phyloP scores from a whole-genome alignment of 2,329 filamentous ascomycete genomes.

The Trichoderma lentiforme region DNA sequence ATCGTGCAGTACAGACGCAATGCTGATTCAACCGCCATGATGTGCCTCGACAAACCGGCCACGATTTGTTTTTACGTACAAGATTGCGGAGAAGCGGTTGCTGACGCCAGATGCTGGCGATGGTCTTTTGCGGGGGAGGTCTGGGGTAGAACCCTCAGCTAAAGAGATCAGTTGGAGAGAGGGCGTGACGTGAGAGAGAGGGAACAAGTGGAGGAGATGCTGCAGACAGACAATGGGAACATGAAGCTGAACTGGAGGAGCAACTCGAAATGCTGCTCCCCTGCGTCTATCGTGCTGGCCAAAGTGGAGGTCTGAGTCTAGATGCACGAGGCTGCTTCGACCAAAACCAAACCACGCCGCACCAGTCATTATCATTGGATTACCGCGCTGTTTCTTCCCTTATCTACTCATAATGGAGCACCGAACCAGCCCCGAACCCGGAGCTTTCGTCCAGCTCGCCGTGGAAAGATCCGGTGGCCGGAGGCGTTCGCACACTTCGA shows the following conservation, averaged over 20 bases:
- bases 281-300: background rate
- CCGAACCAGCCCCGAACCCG: slow-evolving; percentile 3
- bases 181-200: background rate
- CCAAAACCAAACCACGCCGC: background rate
- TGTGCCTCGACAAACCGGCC: background rate
- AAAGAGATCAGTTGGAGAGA: background rate
- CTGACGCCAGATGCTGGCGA: background rate
- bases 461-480: background rate
- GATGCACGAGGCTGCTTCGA: slow-evolving; percentile 1
- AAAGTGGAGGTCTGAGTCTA: slow-evolving; percentile 15
- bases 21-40: background rate
- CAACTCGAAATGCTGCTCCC: background rate
- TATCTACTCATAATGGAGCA: background rate
- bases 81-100: slow-evolving; percentile 13
- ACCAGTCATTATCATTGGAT: background rate
- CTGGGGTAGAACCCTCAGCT: slow-evolving; percentile 2
- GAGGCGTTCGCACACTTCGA: background rate
- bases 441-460: background rate
- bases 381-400: background rate
- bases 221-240: background rate
- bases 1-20: background rate
- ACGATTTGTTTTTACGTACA: slow-evolving; percentile 18
- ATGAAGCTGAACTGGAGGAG: background rate
- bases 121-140: slow-evolving; percentile 14
- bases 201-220: background rate